A percentile compares a stretch with the other conserved stretches of the same genome.
Conservation (phyloP, 805 yeast genomes). For the Zygotorulaspora florentina region DNA sequence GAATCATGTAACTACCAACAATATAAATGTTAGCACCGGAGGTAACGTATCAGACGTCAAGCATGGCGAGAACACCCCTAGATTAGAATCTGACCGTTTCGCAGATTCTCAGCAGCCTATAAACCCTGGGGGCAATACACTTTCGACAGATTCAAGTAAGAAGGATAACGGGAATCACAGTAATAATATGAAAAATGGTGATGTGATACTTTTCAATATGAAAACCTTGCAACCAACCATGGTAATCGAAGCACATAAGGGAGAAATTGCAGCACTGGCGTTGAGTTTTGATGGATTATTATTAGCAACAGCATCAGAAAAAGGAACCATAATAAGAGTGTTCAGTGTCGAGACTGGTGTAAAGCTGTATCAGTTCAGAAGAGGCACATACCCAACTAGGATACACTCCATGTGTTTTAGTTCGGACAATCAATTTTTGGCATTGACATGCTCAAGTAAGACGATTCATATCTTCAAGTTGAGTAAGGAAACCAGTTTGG, state of each 20-base stretch:
- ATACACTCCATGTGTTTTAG: slow-evolving; percentile 77
- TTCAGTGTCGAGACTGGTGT: slow-evolving; percentile 60
- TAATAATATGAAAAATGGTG: slow-evolving; percentile 45
- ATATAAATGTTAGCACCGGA: slow-evolving; percentile 18
- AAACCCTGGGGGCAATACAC: slow-evolving; percentile 34
- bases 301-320: slow-evolving; percentile 70
- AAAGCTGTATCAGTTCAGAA: slow-evolving; percentile 62
- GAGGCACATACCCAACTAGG: slow-evolving; percentile 80
- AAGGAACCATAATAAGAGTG: slow-evolving; percentile 73
- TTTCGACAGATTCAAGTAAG: slow-evolving; percentile 3
- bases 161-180: slow-evolving; percentile 12
- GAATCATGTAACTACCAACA: slow-evolving; percentile 31
- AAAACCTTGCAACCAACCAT: slow-evolving; percentile 57
- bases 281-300: slow-evolving; percentile 61
- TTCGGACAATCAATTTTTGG: slow-evolving; percentile 59
- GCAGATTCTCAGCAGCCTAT: slow-evolving; percentile 15
- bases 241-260: slow-evolving; percentile 71
- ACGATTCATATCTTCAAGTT: slow-evolving; percentile 89
- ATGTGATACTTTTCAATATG: slow-evolving; percentile 64
- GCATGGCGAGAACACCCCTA: background rate
- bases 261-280: slow-evolving; percentile 58
- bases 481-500: slow-evolving; percentile 27
- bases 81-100: background rate
- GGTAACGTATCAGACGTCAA: slow-evolving; percentile 2
- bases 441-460: slow-evolving; percentile 85